A percentile compares a stretch with the other conserved stretches of the same genome.
Conservation (phyloP, 331 rosid genomes). For the Pyrus hybrid region DNA sequence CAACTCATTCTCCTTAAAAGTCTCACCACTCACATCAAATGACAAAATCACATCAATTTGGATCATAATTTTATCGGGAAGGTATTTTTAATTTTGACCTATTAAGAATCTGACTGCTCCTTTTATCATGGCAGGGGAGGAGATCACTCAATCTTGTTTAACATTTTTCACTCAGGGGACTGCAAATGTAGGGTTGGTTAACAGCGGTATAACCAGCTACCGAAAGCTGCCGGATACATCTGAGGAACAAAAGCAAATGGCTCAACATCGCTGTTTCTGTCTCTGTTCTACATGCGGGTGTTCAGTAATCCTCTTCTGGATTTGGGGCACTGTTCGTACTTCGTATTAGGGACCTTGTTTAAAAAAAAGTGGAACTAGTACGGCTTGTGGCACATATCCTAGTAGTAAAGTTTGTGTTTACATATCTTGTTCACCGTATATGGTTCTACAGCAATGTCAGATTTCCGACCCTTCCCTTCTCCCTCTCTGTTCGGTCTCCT, state of each 20-base stretch:
- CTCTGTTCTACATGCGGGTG: neutral
- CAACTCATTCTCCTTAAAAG: neutral
- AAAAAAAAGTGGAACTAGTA: neutral
- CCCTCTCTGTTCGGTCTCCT: neutral
- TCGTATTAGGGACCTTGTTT: neutral
- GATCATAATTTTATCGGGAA: neutral
- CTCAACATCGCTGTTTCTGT: neutral
- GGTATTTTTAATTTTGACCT: neutral
- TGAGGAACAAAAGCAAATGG: neutral
- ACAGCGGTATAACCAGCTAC: neutral
- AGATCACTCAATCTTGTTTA: neutral
- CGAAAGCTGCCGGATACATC: neutral
- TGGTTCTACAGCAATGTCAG: no score
- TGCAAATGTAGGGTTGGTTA: neutral
- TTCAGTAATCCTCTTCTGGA: neutral
- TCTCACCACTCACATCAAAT: neutral
- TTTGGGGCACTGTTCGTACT: neutral
- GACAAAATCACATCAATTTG: slow-evolving; percentile 1
- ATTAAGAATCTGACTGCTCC: neutral
- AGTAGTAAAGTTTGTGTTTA: neutral
- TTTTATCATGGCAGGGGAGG: neutral
- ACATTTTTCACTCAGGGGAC: neutral
- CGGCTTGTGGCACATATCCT: no score
- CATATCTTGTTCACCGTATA: neutral
- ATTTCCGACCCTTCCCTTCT: neutral